Evolutionary conservation across 177 flowering plant genomes (phyloP), one percentile per base, ranked within the genome.

Genomic region (Vitis hybrid): DNA sequence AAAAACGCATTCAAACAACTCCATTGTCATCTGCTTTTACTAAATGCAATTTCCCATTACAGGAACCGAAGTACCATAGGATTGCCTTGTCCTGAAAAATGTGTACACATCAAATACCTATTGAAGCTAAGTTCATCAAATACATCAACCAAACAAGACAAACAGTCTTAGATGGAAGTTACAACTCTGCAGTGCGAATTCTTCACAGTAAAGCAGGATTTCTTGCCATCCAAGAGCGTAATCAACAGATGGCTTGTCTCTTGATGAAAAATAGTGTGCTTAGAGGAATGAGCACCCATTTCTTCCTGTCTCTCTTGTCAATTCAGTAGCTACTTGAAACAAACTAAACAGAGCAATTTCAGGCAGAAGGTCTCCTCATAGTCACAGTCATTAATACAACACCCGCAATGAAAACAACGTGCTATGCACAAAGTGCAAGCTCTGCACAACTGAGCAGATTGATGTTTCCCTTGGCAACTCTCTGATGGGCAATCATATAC

Each of bases 401-500:
- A 70, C 0, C 98, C 97, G 73, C 98, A 91, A 19, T 67, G 68
- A 22, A 64, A 50, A 74, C 98, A 93, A 18, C 98, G 81, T 19
- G 77, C 22, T 69, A 91, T 85, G 77, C 98, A 93, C 10, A 81
- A 60, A 5, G 57, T 70, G 74, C 98, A 93, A 2, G 83, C 96
- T 66, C 93, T 81, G 77, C 98, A 93, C 19, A 29, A 16, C 68
- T 79, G 76, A 71, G 73, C 1, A 15, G 78, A 52, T 10, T 74
- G n/a, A 26, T 62, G 77, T 78, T 86, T 83, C 13, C 69, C 78
- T 75, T 71, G 83, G 78, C 98, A 90, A 71, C 77, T 73, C 74
- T 85, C 84, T 48, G 77, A 59, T 0, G 98, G 86, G 71, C 98
- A 91, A 75, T 93, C 98, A 79, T 84, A 93, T 3, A 93, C 90